Conservation (phyloP, 148 eudicot species). For the Drosera capensis region DNA sequence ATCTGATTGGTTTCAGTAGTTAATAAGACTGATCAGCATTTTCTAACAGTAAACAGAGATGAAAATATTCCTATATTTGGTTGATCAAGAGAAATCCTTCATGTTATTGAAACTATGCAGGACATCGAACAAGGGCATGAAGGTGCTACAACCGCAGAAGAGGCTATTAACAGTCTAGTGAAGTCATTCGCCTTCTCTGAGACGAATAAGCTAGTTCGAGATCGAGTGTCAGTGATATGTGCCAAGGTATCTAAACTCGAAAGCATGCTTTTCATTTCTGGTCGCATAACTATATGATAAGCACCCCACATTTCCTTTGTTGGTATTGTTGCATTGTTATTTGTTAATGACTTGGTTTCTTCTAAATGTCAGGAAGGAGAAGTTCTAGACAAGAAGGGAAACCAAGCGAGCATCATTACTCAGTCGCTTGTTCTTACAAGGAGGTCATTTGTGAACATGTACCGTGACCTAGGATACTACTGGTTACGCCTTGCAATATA, state of each 20-base stretch:
- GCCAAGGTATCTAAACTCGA: conserved; percentile 11
- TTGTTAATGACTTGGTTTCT: too few relatives aligned
- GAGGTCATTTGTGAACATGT: conserved; percentile 51
- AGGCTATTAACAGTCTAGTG: conserved; percentile 23
- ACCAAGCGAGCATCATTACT: conserved; percentile 20
- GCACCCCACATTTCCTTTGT: too few relatives aligned
- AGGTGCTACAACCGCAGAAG: conserved; percentile 11
- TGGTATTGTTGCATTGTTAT: too few relatives aligned
- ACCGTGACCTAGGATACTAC: conserved; percentile 44
- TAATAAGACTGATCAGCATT: too few relatives aligned
- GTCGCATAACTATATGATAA: too few relatives aligned
- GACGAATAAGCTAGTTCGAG: conserved; percentile 15
- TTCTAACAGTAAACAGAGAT: too few relatives aligned
- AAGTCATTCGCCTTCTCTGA: conserved; percentile 27
- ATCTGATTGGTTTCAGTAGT: too few relatives aligned
- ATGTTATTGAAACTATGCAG: conserved; percentile 7
- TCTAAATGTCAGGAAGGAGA: conserved; percentile 28
- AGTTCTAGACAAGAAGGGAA: conserved; percentile 11
- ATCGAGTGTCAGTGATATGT: conserved; percentile 15
- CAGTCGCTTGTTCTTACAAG: conserved; percentile 32
- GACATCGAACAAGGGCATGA: conserved; percentile 24
- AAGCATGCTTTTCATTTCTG: background rate
- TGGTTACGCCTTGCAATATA: conserved; percentile 47
- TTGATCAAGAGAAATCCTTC: too few relatives aligned
- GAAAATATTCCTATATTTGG: too few relatives aligned